phyloP scores from a whole-genome alignment of 345 rosid species.

The Hibiscus trionum region DNA sequence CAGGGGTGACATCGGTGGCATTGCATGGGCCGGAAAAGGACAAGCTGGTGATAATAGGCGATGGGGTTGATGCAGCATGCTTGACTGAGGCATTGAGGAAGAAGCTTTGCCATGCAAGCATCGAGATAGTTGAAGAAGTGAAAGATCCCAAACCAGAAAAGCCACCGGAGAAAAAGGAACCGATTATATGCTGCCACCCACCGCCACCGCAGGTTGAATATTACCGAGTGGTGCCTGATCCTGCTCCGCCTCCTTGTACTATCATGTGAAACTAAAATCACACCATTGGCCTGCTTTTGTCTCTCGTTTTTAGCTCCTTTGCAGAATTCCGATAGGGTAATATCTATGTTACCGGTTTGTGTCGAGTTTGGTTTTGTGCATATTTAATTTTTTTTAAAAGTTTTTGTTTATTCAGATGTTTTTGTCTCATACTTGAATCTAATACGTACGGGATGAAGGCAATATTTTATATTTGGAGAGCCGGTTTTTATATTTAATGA shows the following conservation, averaged over 20 bases:
- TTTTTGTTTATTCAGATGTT: no score
- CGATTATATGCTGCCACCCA: background rate
- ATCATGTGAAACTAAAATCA: slow-evolving; percentile 4
- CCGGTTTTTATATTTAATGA: no score
- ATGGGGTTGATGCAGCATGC: slow-evolving; percentile 30
- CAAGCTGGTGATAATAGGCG: slow-evolving; percentile 30
- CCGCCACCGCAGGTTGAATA: slow-evolving; percentile 21
- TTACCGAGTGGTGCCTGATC: slow-evolving; percentile 14
- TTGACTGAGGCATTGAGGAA: slow-evolving; percentile 30
- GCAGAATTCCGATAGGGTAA: no score
- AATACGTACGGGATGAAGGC: no score
- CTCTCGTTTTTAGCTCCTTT: background rate
- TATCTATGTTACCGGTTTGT: no score
- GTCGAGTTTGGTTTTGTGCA: no score
- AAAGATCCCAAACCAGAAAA: background rate
- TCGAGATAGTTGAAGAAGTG: slow-evolving; percentile 30
- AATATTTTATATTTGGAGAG: no score
- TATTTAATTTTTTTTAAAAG: no score
- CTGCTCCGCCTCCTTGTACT: background rate
- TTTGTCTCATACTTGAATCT: no score
- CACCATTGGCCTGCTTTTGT: background rate
- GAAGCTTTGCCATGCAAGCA: slow-evolving; percentile 22
- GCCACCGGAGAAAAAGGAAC: background rate
- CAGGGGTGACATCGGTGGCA: slow-evolving; percentile 36
- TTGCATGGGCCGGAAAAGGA: slow-evolving; percentile 29